phyloP scores from a whole-genome alignment of 371 early-diverging fungal genomes.

The Lichtheimia hyalospora region DNA sequence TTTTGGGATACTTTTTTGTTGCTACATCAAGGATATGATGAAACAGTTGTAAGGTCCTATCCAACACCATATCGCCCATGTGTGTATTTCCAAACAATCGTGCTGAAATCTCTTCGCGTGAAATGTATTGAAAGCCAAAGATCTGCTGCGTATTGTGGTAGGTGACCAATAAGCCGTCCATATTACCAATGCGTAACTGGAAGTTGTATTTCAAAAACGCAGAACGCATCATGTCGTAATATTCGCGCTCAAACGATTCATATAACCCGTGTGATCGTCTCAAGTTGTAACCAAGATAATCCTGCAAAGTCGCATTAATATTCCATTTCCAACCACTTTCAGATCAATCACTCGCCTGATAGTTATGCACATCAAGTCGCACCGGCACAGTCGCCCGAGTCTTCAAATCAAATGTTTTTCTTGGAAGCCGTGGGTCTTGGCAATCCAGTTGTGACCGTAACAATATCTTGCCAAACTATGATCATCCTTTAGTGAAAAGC shows the following conservation, averaged over 20 bases:
- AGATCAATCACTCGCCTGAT: slow-evolving; percentile 47
- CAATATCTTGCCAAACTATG: slow-evolving; percentile 61
- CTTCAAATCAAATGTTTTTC: slow-evolving; percentile 90
- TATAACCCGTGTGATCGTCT: slow-evolving; percentile 60
- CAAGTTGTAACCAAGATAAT: slow-evolving; percentile 61
- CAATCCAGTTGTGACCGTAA: slow-evolving; percentile 94
- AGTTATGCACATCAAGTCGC: slow-evolving; percentile 79
- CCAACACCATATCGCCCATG: slow-evolving; percentile 79
- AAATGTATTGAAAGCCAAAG: slow-evolving; percentile 95
- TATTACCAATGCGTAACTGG: slow-evolving; percentile 93
- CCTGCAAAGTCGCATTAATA: slow-evolving; percentile 18
- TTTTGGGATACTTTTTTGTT: slow-evolving; percentile 61
- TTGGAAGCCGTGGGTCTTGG: slow-evolving; percentile 70
- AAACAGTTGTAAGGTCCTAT: slow-evolving; percentile 59
- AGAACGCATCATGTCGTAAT: slow-evolving; percentile 90
- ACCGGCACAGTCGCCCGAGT: slow-evolving; percentile 87
- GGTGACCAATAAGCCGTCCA: slow-evolving; percentile 95
- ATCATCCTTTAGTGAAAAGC: background rate
- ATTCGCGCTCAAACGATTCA: slow-evolving; percentile 90
- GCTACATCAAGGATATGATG: slow-evolving; percentile 63
- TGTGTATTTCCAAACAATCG: slow-evolving; percentile 74
- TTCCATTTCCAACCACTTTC: too few relatives aligned
- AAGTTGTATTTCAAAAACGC: slow-evolving; percentile 90
- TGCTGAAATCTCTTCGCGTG: slow-evolving; percentile 83
- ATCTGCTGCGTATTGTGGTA: slow-evolving; percentile 91